Evolutionary conservation across 202 grass and related monocot genomes (phyloP).

Genomic region (Zizania palustris): DNA sequence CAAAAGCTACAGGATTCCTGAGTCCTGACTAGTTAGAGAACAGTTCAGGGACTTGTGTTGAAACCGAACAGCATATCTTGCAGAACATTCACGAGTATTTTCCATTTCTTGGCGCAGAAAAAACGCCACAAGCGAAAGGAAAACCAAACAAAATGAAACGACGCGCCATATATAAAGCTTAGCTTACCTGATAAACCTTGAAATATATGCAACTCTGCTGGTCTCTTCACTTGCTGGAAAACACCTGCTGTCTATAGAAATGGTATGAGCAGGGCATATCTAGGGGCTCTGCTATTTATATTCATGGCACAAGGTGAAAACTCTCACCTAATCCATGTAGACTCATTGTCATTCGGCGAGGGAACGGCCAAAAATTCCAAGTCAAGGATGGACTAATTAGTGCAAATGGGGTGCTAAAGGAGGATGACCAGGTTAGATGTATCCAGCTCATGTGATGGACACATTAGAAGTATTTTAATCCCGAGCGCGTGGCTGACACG

Average conservation of each 20-base stretch:
- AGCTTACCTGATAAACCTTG: slow-evolving; percentile 23
- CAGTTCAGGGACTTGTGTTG: neutral
- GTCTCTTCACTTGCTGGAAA: slow-evolving; percentile 19
- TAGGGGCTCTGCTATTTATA: slow-evolving; percentile 45
- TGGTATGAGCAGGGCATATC: slow-evolving; percentile 22
- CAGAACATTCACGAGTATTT: neutral
- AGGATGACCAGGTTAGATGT: slow-evolving; percentile 39
- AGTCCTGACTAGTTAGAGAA: neutral
- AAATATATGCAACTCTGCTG: slow-evolving; percentile 19
- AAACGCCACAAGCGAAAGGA: neutral
- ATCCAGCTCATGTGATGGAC: slow-evolving; percentile 47
- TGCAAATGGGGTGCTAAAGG: slow-evolving; percentile 22
- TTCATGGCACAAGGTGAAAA: slow-evolving; percentile 21
- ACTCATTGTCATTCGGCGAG: neutral
- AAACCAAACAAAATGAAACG: slow-evolving; percentile 35
- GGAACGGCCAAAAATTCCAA: slow-evolving; percentile 22
- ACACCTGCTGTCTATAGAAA: slow-evolving; percentile 7
- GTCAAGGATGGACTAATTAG: slow-evolving; percentile 23
- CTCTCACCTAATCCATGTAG: slow-evolving; percentile 40
- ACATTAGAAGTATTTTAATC: slow-evolving; percentile 40
- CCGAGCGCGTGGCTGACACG: slow-evolving; percentile 55
- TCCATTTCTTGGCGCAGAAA: neutral
- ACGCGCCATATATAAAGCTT: neutral
- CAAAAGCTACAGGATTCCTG: neutral
- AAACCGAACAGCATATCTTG: neutral